Evolutionary conservation across 352 stramenopile species (phyloP).

Genomic region (Plasmopara viticola): DNA sequence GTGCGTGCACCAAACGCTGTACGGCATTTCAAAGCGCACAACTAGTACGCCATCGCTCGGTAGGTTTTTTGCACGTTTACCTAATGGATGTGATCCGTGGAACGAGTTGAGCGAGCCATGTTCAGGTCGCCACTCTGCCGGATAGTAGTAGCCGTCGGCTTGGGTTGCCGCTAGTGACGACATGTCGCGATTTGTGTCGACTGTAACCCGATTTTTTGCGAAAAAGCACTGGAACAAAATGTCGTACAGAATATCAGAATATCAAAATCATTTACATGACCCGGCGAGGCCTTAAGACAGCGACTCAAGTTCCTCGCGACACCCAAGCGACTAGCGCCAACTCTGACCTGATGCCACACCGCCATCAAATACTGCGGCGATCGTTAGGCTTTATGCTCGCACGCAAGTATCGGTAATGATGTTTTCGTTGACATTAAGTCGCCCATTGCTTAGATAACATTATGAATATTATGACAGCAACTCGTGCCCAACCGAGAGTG

Average conservation of each 20-base stretch:
- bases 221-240: constrained; percentile 1
- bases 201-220: too few relatives aligned
- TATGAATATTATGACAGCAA: constrained; percentile 12
- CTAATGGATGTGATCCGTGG: constrained; percentile 64
- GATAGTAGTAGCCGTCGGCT: constrained; percentile 97
- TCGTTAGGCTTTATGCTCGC: constrained; percentile 68
- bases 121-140: constrained; percentile 86
- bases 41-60: constrained; percentile 87
- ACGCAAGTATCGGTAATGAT: constrained; percentile 52
- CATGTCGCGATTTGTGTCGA: constrained; percentile 56
- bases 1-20: constrained; percentile 90
- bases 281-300: constrained; percentile 41
- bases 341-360: constrained; percentile 47
- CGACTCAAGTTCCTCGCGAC: constrained; percentile 42
- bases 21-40: constrained; percentile 97
- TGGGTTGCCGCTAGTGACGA: constrained; percentile 94
- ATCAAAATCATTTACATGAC: constrained; percentile 33
- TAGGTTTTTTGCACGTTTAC: constrained; percentile 56
- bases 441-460: constrained; percentile 4
- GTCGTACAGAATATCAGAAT: not conserved
- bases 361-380: constrained; percentile 52
- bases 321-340: constrained; percentile 27
- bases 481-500: constrained; percentile 29
- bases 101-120: constrained; percentile 84
- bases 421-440: constrained; percentile 5